These are phyloP conservation scores for Amylostereum areolatum DNA, from an alignment of 1,284 basidiomycete species.

Conservation along the genomic window DNA sequence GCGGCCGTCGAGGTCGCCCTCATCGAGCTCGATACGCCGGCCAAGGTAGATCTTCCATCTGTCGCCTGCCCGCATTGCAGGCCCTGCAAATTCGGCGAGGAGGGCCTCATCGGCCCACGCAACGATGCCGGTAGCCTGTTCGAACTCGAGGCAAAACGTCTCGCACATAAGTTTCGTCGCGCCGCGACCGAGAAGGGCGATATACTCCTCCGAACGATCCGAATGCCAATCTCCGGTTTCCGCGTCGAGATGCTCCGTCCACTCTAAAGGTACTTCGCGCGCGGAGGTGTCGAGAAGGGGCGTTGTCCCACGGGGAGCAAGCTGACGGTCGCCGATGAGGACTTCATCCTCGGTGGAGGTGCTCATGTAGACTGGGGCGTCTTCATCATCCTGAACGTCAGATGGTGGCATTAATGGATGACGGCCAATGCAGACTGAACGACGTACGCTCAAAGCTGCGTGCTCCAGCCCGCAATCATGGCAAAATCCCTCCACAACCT, in stretches of 20 bases:
- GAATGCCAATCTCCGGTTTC: background rate
- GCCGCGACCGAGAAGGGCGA: slow-evolving; percentile 22
- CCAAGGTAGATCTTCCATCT: slow-evolving; percentile 30
- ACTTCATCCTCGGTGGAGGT: background rate
- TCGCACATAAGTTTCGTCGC: slow-evolving; percentile 30
- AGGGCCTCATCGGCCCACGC: slow-evolving; percentile 26
- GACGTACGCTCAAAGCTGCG: no score
- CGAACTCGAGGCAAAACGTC: slow-evolving; percentile 25
- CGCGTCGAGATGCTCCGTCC: background rate
- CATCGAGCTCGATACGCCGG: slow-evolving; percentile 22
- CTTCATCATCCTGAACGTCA: background rate
- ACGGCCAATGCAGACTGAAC: no score
- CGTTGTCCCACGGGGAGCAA: slow-evolving; percentile 1
- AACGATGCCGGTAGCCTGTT: slow-evolving; percentile 21
- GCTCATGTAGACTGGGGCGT: background rate
- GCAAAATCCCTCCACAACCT: no score
- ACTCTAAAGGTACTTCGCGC: no score
- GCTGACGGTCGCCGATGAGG: background rate
- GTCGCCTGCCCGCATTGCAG: slow-evolving; percentile 23
- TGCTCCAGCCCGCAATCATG: no score
- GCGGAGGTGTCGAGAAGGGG: slow-evolving; percentile 2
- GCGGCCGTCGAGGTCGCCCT: slow-evolving; percentile 28
- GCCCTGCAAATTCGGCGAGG: slow-evolving; percentile 23
- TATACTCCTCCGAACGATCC: slow-evolving; percentile 14
- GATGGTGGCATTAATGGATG: background rate